phyloP scores from a whole-genome alignment of 2,329 filamentous ascomycete species.

The Juglanconis oblonga region DNA sequence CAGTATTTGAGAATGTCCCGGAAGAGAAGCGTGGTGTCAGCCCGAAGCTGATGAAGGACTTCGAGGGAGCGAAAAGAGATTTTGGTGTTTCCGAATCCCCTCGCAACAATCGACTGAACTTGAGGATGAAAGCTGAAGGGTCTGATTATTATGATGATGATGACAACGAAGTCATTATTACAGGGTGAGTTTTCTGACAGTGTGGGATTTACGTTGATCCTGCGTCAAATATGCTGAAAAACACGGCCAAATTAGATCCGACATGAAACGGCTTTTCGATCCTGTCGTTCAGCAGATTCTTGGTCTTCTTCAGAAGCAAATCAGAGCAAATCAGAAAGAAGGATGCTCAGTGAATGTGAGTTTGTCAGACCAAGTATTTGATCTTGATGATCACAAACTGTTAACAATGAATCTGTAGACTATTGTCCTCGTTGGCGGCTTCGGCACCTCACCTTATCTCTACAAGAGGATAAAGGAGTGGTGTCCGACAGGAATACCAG shows the following conservation, averaged over 20 bases:
- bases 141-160: slow-evolving; percentile 1
- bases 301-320: neutral
- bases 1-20: neutral
- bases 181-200: neutral
- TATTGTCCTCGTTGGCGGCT: slow-evolving; percentile 3
- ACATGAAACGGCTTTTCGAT: slow-evolving; percentile 1
- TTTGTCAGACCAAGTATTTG: neutral
- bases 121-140: neutral
- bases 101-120: neutral
- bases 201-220: neutral
- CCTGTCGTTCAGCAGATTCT: neutral
- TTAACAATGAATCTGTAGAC: neutral
- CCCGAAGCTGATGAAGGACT: slow-evolving; percentile 1
- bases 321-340: neutral
- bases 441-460: neutral
- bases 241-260: neutral
- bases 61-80: slow-evolving; percentile 1
- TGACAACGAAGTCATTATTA: slow-evolving; percentile 4
- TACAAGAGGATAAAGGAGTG: neutral
- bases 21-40: slow-evolving; percentile 2
- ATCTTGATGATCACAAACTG: neutral
- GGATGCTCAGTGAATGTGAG: neutral
- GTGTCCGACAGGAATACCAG: neutral
- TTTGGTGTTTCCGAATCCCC: neutral
- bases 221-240: neutral